Evolutionary conservation across 805 yeast species (phyloP).

Genomic region (Metschnikowia baotianmanensis): DNA sequence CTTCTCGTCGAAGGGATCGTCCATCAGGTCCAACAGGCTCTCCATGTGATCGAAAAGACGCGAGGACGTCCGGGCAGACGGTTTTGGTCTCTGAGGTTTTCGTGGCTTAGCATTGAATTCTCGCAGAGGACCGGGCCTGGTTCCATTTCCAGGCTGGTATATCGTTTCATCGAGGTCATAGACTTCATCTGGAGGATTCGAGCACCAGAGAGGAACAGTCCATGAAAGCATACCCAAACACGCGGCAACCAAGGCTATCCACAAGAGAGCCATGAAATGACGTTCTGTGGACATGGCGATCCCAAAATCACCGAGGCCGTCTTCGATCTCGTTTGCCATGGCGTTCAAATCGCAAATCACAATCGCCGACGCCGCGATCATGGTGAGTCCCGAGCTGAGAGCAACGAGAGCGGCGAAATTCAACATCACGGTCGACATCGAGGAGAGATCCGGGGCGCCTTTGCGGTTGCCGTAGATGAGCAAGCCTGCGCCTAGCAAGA

Average conservation of each 20-base stretch:
- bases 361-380: constrained; percentile 28
- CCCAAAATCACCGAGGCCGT: constrained; percentile 44
- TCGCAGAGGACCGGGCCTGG: not conserved
- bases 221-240: constrained; percentile 31
- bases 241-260: constrained; percentile 32
- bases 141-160: not conserved
- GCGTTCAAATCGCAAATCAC: constrained; percentile 26
- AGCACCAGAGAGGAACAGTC: constrained; percentile 49
- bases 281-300: constrained; percentile 41
- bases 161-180: constrained; percentile 1
- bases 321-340: constrained; percentile 19
- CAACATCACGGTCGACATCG: constrained; percentile 29
- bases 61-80: constrained; percentile 2
- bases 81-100: constrained; percentile 3
- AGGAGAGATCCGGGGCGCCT: constrained; percentile 29
- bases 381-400: constrained; percentile 29
- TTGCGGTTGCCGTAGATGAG: constrained; percentile 39
- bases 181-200: constrained; percentile 35
- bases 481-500: constrained; percentile 28
- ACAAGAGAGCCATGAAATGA: constrained; percentile 40
- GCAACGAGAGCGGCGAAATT: constrained; percentile 39
- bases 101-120: constrained; percentile 7
- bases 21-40: constrained; percentile 19
- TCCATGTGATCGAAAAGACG: constrained; percentile 17
- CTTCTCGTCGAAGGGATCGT: constrained; percentile 6